phyloP scores from a whole-genome alignment of 257 asterid species.

The Mitragyna speciosa region DNA sequence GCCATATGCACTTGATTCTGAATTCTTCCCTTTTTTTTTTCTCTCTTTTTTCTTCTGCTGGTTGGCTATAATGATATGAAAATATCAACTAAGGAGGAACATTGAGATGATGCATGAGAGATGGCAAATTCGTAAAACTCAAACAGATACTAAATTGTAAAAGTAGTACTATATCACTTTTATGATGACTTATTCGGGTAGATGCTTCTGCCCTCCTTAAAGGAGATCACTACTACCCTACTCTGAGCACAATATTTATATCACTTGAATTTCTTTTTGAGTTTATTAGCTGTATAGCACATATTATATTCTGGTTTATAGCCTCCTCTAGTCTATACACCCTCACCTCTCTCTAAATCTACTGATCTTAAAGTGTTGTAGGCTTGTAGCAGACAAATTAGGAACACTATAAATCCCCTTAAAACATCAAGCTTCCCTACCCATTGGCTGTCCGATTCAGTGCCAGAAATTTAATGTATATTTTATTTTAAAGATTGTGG shows the following conservation, averaged over 20 bases:
- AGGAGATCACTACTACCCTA: too few species aligned
- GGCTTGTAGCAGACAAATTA: conserved; percentile 4
- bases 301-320: too few species aligned
- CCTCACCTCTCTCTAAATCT: background rate
- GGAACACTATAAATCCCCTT: conserved; percentile 8
- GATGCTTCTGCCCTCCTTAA: background rate
- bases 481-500: conserved; percentile 12
- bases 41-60: too few species aligned
- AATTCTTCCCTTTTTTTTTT: too few species aligned
- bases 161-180: background rate
- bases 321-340: conserved; percentile 20
- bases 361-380: background rate
- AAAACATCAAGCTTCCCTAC: background rate
- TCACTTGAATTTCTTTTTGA: too few species aligned
- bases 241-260: too few species aligned
- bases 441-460: conserved; percentile 24
- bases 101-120: background rate
- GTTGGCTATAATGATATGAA: background rate
- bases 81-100: background rate
- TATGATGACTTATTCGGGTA: conserved; percentile 1
- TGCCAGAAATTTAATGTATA: conserved; percentile 20
- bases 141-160: conserved; percentile 16
- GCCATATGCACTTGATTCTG: too few species aligned
- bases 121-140: background rate
- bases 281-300: too few species aligned